Conservation (phyloP, 805 yeast species). For the Isabelozyma pseudorhagii region DNA sequence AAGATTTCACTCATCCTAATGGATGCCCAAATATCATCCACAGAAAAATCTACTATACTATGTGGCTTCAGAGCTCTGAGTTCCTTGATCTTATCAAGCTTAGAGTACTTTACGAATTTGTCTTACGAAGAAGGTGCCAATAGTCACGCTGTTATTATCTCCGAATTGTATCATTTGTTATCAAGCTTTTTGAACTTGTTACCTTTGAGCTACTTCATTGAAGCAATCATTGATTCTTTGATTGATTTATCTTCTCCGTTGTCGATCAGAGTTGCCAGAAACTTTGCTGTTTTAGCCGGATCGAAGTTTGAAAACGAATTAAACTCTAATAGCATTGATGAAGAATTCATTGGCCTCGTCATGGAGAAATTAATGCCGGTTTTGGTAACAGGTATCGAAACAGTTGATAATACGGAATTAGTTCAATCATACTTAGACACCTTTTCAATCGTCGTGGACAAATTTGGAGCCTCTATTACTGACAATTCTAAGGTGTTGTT, state of each 20-base stretch:
- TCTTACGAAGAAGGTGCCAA: neutral
- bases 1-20: slow-evolving; percentile 51
- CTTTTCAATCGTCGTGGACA: slow-evolving; percentile 57
- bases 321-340: slow-evolving; percentile 37
- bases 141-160: slow-evolving; percentile 24
- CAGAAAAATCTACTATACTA: slow-evolving; percentile 28
- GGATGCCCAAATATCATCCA: slow-evolving; percentile 33
- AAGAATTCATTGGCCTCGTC: slow-evolving; percentile 47
- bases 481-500: slow-evolving; percentile 45
- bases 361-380: slow-evolving; percentile 51
- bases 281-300: slow-evolving; percentile 59
- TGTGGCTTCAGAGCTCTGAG: slow-evolving; percentile 28
- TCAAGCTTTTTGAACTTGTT: slow-evolving; percentile 63
- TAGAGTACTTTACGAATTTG: slow-evolving; percentile 29
- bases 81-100: slow-evolving; percentile 31
- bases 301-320: slow-evolving; percentile 70
- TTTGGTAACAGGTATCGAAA: slow-evolving; percentile 38
- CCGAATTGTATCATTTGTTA: slow-evolving; percentile 52
- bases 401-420: slow-evolving; percentile 43
- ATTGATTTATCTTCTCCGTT: slow-evolving; percentile 26
- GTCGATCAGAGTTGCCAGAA: slow-evolving; percentile 54
- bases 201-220: slow-evolving; percentile 72
- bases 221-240: slow-evolving; percentile 48
- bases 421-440: slow-evolving; percentile 71
- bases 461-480: slow-evolving; percentile 45